Evolutionary conservation across 2,329 filamentous ascomycete species (phyloP).

Genomic region (Calonectria montana): DNA sequence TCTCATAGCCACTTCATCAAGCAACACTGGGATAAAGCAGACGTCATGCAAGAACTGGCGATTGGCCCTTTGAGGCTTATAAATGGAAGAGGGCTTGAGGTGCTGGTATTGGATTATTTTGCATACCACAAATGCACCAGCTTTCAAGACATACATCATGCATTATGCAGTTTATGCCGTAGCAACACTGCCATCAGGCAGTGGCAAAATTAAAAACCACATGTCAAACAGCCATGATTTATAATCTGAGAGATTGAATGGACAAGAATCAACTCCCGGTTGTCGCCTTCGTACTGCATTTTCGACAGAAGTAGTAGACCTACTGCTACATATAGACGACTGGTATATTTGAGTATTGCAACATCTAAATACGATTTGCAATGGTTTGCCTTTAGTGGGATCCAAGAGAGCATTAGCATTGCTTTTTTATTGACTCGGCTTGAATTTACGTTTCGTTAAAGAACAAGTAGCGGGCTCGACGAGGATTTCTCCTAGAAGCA

Average conservation of each 20-base stretch:
- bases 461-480: too few relatives aligned
- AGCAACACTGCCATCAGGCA: neutral
- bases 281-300: neutral
- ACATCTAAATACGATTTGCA: too few relatives aligned
- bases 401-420: too few relatives aligned
- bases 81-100: too few relatives aligned
- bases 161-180: neutral
- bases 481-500: too few relatives aligned
- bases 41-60: too few relatives aligned
- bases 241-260: neutral
- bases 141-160: neutral
- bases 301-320: neutral
- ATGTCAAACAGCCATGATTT: neutral
- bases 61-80: too few relatives aligned
- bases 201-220: neutral
- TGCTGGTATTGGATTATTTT: neutral
- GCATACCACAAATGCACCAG: neutral
- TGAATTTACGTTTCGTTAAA: too few relatives aligned
- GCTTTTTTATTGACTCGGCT: too few relatives aligned
- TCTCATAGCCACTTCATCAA: neutral
- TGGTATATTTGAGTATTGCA: neutral
- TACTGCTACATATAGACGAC: neutral
- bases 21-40: too few relatives aligned
- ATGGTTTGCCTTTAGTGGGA: too few relatives aligned
- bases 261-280: neutral